Percentiles rank a stretch among this genome's conserved stretches.
These are phyloP conservation scores for Cynara cardunculus DNA, from an alignment of 129 eudicot genomes.

Conservation along the genomic window DNA sequence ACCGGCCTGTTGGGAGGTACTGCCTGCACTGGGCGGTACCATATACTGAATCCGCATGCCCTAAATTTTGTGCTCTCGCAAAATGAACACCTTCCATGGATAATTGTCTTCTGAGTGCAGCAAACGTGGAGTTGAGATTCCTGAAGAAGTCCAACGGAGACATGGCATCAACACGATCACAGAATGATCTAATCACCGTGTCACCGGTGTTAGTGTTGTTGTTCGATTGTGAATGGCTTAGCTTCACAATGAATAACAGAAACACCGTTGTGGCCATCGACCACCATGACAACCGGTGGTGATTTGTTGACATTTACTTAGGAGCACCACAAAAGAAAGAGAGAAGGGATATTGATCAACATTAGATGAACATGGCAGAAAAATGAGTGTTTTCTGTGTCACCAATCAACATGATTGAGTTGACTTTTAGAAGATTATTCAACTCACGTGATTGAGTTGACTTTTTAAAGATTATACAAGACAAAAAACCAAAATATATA, in stretches of 20 bases:
- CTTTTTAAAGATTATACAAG: not conserved
- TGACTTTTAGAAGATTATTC: not conserved
- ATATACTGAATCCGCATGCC: slow-evolving; percentile 51
- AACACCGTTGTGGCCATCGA: not conserved
- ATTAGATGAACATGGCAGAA: not conserved
- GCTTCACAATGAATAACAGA: not conserved
- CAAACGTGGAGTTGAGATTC: slow-evolving; percentile 46
- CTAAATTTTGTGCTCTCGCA: slow-evolving; percentile 43
- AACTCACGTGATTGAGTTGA: not conserved
- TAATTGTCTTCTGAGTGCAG: slow-evolving; percentile 44
- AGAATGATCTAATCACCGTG: slow-evolving; percentile 34
- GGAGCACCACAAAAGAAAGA: not conserved
- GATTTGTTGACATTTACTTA: not conserved
- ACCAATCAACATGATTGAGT: not conserved
- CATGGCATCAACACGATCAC: slow-evolving; percentile 44
- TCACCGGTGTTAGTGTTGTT: slow-evolving; percentile 16
- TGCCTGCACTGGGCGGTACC: slow-evolving; percentile 53
- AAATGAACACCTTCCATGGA: slow-evolving; percentile 27
- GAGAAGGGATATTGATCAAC: not conserved
- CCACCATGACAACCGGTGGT: slow-evolving; percentile 6
- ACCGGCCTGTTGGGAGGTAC: slow-evolving; percentile 32
- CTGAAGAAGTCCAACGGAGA: slow-evolving; percentile 22
- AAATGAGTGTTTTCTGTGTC: too few species aligned
- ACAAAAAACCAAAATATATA: too few species aligned
- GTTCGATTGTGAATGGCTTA: slow-evolving; percentile 30